Evolutionary conservation across 139 green algal species (phyloP).

Genomic region (Tetraselmis striata): DNA sequence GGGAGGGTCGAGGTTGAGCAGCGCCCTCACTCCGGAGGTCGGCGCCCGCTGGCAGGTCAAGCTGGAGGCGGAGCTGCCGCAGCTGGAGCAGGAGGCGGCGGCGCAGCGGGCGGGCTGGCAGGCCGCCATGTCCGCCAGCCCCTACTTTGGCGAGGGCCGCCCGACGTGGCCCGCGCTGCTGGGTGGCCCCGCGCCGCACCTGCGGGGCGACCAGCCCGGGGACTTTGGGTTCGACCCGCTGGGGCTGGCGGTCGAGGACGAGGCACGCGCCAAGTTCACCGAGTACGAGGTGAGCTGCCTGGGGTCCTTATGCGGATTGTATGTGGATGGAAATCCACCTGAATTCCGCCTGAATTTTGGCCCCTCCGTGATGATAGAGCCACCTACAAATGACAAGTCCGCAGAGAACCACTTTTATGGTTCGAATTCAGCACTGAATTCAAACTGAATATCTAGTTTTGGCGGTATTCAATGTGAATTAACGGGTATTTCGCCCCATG

Average conservation of each 20-base stretch:
- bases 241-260: conserved; percentile 24
- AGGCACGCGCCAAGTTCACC: background rate
- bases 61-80: conserved; percentile 36
- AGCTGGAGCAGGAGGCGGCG: conserved; percentile 44
- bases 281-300: too few relatives aligned
- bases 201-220: conserved; percentile 34
- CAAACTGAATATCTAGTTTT: too few relatives aligned
- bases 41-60: conserved; percentile 5
- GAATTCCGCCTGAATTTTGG: too few relatives aligned
- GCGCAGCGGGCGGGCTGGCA: conserved; percentile 3
- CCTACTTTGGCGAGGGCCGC: conserved; percentile 30
- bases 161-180: conserved; percentile 31
- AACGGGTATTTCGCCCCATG: too few relatives aligned
- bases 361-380: too few relatives aligned
- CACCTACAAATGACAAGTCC: too few relatives aligned
- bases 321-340: too few relatives aligned
- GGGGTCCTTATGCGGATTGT: too few relatives aligned
- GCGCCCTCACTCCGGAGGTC: too few relatives aligned
- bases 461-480: too few relatives aligned
- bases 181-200: conserved; percentile 26
- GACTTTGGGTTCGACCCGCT: conserved; percentile 64
- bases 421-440: too few relatives aligned
- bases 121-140: conserved; percentile 1
- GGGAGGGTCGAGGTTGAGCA: conserved; percentile 5
- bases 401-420: too few relatives aligned